These are phyloP conservation scores for Nicotiana rustica DNA, from an alignment of 305 asterid species.

Conservation along the genomic window DNA sequence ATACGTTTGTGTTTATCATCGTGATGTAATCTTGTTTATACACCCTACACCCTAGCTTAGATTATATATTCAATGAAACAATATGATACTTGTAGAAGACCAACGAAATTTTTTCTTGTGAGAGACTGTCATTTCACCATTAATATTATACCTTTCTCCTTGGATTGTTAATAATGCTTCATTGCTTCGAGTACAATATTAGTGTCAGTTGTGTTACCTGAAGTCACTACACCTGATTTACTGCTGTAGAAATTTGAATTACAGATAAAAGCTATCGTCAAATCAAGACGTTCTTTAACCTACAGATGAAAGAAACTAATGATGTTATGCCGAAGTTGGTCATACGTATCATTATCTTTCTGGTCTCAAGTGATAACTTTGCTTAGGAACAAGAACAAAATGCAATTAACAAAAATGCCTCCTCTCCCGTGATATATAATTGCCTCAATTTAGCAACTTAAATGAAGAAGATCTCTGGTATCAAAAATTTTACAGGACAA, in stretches of 20 bases:
- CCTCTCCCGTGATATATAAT: neutral
- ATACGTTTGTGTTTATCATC: neutral
- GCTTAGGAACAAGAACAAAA: neutral
- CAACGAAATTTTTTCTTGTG: neutral
- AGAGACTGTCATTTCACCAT: neutral
- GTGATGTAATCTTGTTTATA: neutral
- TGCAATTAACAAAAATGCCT: neutral
- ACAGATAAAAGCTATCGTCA: neutral
- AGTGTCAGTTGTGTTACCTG: neutral
- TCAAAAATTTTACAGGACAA: neutral
- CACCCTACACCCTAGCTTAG: neutral
- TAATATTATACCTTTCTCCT: neutral
- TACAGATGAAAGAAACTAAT: neutral
- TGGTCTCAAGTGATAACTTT: neutral
- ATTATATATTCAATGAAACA: neutral
- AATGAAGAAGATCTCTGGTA: neutral
- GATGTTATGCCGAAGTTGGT: neutral
- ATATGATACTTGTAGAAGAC: slow-evolving; percentile 9
- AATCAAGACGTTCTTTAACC: neutral
- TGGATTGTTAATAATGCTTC: neutral
- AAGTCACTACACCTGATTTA: neutral
- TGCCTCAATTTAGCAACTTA: neutral
- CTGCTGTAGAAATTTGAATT: neutral
- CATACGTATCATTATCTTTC: neutral
- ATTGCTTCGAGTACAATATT: neutral